Percentiles rank a stretch among this genome's conserved stretches.
phyloP scores from a whole-genome alignment of 305 asterid species.

The Solanum hybrid region DNA sequence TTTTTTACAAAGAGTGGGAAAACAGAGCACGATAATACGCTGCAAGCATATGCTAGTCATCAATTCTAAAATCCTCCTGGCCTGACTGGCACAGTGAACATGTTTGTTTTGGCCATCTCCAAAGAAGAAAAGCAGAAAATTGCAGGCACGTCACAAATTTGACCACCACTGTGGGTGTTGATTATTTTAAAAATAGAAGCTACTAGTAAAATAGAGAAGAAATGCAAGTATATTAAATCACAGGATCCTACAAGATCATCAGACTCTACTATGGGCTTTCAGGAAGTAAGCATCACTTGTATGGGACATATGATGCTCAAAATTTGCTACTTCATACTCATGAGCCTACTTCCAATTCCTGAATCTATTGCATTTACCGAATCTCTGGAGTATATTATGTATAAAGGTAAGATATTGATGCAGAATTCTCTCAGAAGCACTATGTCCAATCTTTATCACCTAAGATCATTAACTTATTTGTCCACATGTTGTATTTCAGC shows the following conservation, averaged over 20 bases:
- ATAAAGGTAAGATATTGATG: background rate
- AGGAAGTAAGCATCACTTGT: background rate
- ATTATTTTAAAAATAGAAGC: background rate
- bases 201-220: background rate
- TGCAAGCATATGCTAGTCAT: background rate
- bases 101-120: background rate
- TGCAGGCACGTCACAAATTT: background rate
- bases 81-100: background rate
- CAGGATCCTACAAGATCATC: background rate
- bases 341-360: background rate
- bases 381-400: background rate
- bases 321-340: background rate
- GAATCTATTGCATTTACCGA: background rate
- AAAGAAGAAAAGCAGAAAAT: background rate
- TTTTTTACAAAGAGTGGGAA: background rate
- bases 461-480: background rate
- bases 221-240: background rate
- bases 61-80: background rate
- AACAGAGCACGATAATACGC: background rate
- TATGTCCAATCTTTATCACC: background rate
- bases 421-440: background rate
- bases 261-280: background rate
- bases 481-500: background rate
- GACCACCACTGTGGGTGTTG: background rate
- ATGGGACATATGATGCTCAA: background rate